A percentile compares a stretch with the other conserved stretches of the same genome.
Conservation (phyloP, 176 grass and related monocot genomes). For the Oryza glumipatula region DNA sequence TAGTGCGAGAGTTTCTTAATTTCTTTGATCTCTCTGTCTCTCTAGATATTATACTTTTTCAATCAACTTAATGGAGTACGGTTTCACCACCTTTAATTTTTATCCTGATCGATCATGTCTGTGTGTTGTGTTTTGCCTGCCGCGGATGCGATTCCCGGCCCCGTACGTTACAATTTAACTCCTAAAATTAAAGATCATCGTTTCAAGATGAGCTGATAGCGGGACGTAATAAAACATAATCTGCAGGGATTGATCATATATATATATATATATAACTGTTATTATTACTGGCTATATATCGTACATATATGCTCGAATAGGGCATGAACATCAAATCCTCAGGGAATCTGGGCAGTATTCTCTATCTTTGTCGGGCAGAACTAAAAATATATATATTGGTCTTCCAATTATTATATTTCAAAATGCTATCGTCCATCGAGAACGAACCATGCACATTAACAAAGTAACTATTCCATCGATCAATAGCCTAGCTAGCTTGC, state of each 20-base stretch:
- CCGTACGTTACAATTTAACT: constrained; percentile 19
- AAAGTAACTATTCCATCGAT: neutral
- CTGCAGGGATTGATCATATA: neutral
- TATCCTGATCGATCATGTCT: constrained; percentile 25
- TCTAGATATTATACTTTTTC: neutral
- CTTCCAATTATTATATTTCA: neutral
- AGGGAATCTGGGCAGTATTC: neutral
- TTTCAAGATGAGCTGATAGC: too few relatives aligned
- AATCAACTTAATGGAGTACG: neutral
- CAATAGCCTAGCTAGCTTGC: constrained; percentile 15
- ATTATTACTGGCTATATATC: neutral
- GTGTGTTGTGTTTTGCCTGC: constrained; percentile 1
- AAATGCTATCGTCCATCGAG: constrained; percentile 5
- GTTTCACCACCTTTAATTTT: neutral
- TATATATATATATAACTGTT: neutral
- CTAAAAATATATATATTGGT: neutral
- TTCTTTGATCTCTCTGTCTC: neutral
- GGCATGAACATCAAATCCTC: constrained; percentile 7
- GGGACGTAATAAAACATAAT: neutral
- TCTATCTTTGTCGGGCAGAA: constrained; percentile 1
- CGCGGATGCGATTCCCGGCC: neutral
- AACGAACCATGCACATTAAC: neutral
- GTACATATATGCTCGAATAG: neutral
- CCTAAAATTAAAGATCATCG: neutral
- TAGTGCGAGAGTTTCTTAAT: neutral